These are phyloP conservation scores for Ganoderma sinense DNA, from an alignment of 1,284 basidiomycete species.

Conservation along the genomic window DNA sequence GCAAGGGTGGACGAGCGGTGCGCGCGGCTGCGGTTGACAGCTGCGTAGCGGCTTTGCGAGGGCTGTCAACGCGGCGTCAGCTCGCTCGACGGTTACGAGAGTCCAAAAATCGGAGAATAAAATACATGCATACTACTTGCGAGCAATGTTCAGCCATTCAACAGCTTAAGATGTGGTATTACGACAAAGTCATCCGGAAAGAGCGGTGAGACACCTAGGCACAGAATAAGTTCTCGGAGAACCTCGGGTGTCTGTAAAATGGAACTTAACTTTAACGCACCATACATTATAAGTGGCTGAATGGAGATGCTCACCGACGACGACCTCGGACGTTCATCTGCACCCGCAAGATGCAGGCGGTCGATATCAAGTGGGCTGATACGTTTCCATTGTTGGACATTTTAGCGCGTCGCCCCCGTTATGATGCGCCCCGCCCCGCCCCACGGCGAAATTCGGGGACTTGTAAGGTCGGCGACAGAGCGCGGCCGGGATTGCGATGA, in stretches of 20 bases:
- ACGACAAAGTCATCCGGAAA: background rate
- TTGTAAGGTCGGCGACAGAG: background rate
- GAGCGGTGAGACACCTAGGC: background rate
- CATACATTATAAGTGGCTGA: background rate
- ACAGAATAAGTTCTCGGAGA: background rate
- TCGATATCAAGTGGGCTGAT: background rate
- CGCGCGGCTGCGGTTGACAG: background rate
- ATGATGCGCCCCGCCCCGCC: background rate
- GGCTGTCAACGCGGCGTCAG: background rate
- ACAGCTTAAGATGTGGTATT: background rate
- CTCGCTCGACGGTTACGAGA: background rate
- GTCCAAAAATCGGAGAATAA: background rate
- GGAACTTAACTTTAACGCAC: background rate
- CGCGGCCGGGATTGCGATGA: background rate
- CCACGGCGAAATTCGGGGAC: background rate
- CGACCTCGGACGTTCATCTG: background rate
- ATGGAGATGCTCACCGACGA: background rate
- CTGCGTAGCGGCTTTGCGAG: background rate
- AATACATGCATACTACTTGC: background rate
- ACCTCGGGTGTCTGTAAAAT: background rate
- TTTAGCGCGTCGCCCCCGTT: background rate
- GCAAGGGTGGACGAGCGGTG: background rate
- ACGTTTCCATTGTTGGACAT: background rate
- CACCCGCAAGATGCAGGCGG: background rate
- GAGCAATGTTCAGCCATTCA: background rate